Conservation (phyloP, 2,329 filamentous ascomycete genomes). For the Mollisiaceae sp. region DNA sequence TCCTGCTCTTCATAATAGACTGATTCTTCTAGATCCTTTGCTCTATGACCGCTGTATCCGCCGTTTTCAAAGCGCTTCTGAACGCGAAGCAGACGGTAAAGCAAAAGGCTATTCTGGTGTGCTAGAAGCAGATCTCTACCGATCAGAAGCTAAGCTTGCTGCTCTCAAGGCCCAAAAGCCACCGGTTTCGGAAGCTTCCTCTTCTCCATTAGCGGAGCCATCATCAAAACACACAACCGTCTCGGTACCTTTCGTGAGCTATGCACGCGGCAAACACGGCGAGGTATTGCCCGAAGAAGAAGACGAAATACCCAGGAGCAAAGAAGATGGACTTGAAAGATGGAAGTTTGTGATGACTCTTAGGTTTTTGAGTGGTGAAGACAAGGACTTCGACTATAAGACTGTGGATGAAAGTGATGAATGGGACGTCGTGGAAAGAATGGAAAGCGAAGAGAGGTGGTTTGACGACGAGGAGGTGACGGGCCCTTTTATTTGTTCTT, state of each 20-base stretch:
- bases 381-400: constrained; percentile 44
- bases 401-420: constrained; percentile 42
- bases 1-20: not conserved
- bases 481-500: no score
- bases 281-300: constrained; percentile 41
- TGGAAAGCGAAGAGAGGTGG: constrained; percentile 43
- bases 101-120: constrained; percentile 44
- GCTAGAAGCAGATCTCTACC: constrained; percentile 44
- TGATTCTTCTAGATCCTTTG: constrained; percentile 40
- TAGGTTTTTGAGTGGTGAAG: constrained; percentile 42
- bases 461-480: constrained; percentile 43
- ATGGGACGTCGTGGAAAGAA: constrained; percentile 41
- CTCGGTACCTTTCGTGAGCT: constrained; percentile 33
- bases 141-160: constrained; percentile 43
- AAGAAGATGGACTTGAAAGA: constrained; percentile 42
- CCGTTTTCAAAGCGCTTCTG: constrained; percentile 41
- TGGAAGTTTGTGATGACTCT: constrained; percentile 45
- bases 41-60: constrained; percentile 44
- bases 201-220: constrained; percentile 11
- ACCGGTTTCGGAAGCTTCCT: not conserved
- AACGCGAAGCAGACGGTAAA: constrained; percentile 44
- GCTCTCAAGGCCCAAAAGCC: constrained; percentile 31
- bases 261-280: constrained; percentile 35
- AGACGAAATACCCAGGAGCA: constrained; percentile 40
- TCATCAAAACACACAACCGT: not conserved